Base-by-base conservation (phyloP, 805 yeast genomes). In the Cyberlindnera euphorbiiphila region DNA sequence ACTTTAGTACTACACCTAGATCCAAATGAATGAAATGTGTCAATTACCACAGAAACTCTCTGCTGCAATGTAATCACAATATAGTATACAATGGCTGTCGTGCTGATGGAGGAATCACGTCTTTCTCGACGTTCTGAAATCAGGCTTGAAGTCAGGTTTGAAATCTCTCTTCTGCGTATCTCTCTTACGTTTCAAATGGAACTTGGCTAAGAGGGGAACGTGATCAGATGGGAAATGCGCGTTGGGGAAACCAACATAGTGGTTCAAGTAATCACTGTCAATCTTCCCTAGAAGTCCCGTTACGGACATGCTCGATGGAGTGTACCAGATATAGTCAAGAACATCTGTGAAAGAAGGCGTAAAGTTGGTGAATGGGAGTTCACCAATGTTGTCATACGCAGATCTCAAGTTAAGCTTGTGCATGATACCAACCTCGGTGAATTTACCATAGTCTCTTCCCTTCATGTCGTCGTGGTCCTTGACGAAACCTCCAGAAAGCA, bases 151-250 rank as follows among this genome's bases (percentile, higher is more conserved):
- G 16, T 53, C 56, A 9, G 54, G 42, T 34, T 45, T 52, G 30
- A 41, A 33, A 11, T 49, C 53, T 21, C 46, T 41, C 40, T 48
- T 50, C 19, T 25, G 30, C 40, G 56, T 41, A 22, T 47, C 38
- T 57, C 55, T 53, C 75, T 78, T 45, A 32, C 47, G 53, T 33
- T 51, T 52, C 32, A 54, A 29, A 20, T 49, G 53, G 54, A 91
- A 81, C 58, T 81, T 78, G 14, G 89, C 71, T 39, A 87, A 74
- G 45, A 91, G 66, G n/a, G 96, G 89, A 53, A 91, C 75, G 64
- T 91, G 98, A 62, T 91, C 98, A 33, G 95, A 85, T 17, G 98
- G 96, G 66, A 82, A 84, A 59, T 88, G 85, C 16, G 88, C 86
- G 56, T 86, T 86, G 15, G 99, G 99, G 61, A 93, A 79, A 7